Percentiles rank a stretch among this genome's conserved stretches.
These are phyloP conservation scores for Ploettnerulaceae sp. DNA, from an alignment of 2,329 filamentous ascomycete genomes.

Conservation along the genomic window DNA sequence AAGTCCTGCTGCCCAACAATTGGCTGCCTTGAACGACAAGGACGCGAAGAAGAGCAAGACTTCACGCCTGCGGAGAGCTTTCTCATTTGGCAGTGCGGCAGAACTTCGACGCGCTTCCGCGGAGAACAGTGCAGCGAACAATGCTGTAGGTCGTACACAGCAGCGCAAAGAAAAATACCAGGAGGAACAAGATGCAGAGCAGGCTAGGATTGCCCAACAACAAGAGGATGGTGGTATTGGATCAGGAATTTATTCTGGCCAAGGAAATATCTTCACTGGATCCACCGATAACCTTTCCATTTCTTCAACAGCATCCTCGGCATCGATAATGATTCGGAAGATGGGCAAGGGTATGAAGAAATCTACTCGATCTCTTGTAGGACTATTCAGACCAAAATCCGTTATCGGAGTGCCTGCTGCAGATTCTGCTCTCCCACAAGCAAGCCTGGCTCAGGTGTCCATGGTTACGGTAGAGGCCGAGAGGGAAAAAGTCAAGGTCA, in stretches of 20 bases:
- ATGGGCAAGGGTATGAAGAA: conserved; percentile 99
- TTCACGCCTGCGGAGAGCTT: conserved; percentile 79
- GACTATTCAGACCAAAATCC: conserved; percentile 92
- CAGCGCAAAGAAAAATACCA: conserved; percentile 59
- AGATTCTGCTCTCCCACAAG: conserved; percentile 61
- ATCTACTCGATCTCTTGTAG: conserved; percentile 82
- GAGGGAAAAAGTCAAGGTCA: conserved; percentile 66
- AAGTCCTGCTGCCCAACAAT: conserved; percentile 70
- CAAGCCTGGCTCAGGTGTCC: conserved; percentile 78
- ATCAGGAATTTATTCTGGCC: conserved; percentile 86
- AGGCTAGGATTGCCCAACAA: conserved; percentile 83
- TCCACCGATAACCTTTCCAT: conserved; percentile 95
- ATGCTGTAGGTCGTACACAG: conserved; percentile 45
- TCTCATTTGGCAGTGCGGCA: conserved; percentile 93
- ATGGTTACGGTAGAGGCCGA: conserved; percentile 97
- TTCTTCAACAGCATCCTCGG: conserved; percentile 83
- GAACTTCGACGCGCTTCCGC: conserved; percentile 75
- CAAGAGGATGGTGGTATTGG: conserved; percentile 92
- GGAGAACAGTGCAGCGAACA: conserved; percentile 47
- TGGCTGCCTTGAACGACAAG: conserved; percentile 82
- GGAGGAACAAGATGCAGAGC: conserved; percentile 73
- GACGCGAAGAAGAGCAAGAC: conserved; percentile 79
- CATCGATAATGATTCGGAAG: conserved; percentile 92
- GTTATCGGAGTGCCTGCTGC: conserved; percentile 71
- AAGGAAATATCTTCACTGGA: conserved; percentile 76